These are phyloP conservation scores for Candida piceae DNA, from an alignment of 805 yeast species.

Conservation along the genomic window DNA sequence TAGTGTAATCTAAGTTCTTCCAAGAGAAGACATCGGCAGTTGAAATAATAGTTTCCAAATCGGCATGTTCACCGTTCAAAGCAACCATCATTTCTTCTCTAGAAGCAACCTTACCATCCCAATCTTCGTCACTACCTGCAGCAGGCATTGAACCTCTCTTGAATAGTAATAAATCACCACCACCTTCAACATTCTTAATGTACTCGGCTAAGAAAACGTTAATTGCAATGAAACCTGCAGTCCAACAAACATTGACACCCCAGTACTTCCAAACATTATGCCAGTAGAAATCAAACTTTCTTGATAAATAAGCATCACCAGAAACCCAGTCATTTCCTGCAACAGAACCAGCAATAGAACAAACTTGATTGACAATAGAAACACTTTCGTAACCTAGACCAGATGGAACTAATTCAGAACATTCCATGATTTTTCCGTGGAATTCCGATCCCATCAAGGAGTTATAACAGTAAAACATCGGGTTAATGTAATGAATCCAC, in stretches of 20 bases:
- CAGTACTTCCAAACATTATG: slow-evolving; percentile 44
- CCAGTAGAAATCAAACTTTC: slow-evolving; percentile 32
- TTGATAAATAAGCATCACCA: slow-evolving; percentile 34
- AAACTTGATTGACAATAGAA: slow-evolving; percentile 37
- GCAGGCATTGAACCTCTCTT: slow-evolving; percentile 38
- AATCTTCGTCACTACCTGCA: slow-evolving; percentile 27
- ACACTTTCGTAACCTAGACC: slow-evolving; percentile 50
- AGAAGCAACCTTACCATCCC: slow-evolving; percentile 36
- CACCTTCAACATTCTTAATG: slow-evolving; percentile 19
- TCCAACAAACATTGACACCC: slow-evolving; percentile 45
- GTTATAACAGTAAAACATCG: slow-evolving; percentile 45
- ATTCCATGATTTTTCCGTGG: slow-evolving; percentile 45
- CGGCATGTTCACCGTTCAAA: slow-evolving; percentile 20
- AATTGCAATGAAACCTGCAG: slow-evolving; percentile 25
- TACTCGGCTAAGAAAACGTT: slow-evolving; percentile 25
- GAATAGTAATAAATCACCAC: slow-evolving; percentile 33
- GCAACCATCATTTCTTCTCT: slow-evolving; percentile 22
- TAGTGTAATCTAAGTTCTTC: slow-evolving; percentile 55
- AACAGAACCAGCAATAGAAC: slow-evolving; percentile 46
- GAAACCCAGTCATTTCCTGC: slow-evolving; percentile 23
- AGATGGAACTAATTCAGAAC: slow-evolving; percentile 45
- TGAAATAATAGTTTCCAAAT: slow-evolving; percentile 16
- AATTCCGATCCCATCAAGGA: slow-evolving; percentile 54
- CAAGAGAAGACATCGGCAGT: slow-evolving; percentile 49
- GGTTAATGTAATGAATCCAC: slow-evolving; percentile 47